Conservation (phyloP, 2,329 filamentous ascomycete species). For the Claviceps africana region DNA sequence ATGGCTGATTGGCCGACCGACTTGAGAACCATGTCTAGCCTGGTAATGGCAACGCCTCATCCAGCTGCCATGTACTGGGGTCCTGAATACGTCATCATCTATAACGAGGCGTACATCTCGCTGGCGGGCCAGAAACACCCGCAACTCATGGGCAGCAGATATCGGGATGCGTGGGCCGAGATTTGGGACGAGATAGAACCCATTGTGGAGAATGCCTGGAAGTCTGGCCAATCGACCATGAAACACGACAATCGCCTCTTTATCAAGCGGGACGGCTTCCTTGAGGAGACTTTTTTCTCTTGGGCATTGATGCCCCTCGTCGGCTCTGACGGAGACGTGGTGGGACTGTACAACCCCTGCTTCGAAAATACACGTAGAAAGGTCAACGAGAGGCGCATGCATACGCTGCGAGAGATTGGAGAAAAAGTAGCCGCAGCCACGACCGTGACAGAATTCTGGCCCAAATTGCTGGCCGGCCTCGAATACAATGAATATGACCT, state of each 20-base stretch:
- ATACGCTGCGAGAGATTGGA: slow-evolving; percentile 63
- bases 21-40: slow-evolving; percentile 63
- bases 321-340: slow-evolving; percentile 57
- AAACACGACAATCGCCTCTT: slow-evolving; percentile 72
- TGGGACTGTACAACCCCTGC: slow-evolving; percentile 64
- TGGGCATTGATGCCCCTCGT: slow-evolving; percentile 72
- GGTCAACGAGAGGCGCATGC: slow-evolving; percentile 66
- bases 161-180: slow-evolving; percentile 55
- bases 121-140: slow-evolving; percentile 69
- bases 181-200: slow-evolving; percentile 60
- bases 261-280: slow-evolving; percentile 50
- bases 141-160: slow-evolving; percentile 56
- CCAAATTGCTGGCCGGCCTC: slow-evolving; percentile 51
- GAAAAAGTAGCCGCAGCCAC: slow-evolving; percentile 61
- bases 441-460: slow-evolving; percentile 62
- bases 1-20: slow-evolving; percentile 62
- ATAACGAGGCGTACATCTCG: slow-evolving; percentile 59
- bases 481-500: slow-evolving; percentile 63
- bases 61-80: slow-evolving; percentile 73
- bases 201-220: slow-evolving; percentile 51
- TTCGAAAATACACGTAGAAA: slow-evolving; percentile 72
- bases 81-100: slow-evolving; percentile 49
- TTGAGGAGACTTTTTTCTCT: slow-evolving; percentile 72
- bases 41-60: slow-evolving; percentile 68
- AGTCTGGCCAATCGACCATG: slow-evolving; percentile 66